Evolutionary conservation across 2,329 filamentous ascomycete genomes (phyloP), one percentile per base, ranked within the genome.

Genomic region (Venturia aucupariae): DNA sequence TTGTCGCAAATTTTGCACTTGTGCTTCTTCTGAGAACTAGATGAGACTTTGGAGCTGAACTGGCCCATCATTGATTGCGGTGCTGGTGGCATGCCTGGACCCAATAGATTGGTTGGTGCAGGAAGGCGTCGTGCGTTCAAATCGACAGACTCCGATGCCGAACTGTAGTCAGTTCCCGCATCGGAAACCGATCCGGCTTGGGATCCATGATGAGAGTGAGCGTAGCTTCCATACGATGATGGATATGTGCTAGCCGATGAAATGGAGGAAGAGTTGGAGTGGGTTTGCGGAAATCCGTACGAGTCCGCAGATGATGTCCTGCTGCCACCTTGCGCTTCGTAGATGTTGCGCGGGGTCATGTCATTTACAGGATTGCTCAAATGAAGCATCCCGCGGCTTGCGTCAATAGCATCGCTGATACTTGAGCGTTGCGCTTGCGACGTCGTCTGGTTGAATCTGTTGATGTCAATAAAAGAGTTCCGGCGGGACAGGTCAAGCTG

Each of bases 1-100:
- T 97, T 97, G 77, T 97, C 93, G 80, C 93, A 97, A 66, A 97
- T 90, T 79, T 96, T 97, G 84, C 93, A 97, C 81, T 97, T 97
- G 80, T 97, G 94, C 82, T 97, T 97, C 86, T 97, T 97, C 75
- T 97, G 92, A 11, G 93, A 94, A 78, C 91, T 96, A 22, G 90
- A 92, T 0, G 92, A 92, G 62, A 97, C 88, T 78, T 97, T 97
- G 68, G 93, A 97, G 78, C 90, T 97, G 79, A 97, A 97, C 72
- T 96, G 92, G 62, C 91, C 87, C 94, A 99, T 99, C 92, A 99
- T 97, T 0, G 92, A 95, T 73, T 95, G 90, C 1, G 92, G 92
- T 22, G 91, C 91, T 0, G 92, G 91, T 1, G 91, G 90, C 39
- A 87, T 83, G 65, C 82, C 86, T 54, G 79, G 79, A 32, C 81